phyloP scores from a whole-genome alignment of 2,329 filamentous ascomycete genomes.

The Hypoxylon sp. region DNA sequence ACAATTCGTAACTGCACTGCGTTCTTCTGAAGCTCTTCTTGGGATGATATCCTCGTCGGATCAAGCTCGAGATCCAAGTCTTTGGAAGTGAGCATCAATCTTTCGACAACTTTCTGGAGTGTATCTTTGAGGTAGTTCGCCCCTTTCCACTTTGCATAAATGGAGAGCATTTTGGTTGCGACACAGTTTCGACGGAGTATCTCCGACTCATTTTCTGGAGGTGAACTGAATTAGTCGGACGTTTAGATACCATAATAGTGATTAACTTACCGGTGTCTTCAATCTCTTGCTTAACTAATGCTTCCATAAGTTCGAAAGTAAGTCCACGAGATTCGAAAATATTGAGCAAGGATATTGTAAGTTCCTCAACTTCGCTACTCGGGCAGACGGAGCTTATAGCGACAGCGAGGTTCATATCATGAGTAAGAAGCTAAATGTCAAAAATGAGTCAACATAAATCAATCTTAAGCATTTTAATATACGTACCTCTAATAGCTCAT shows the following conservation, averaged over 20 bases:
- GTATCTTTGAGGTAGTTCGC: slow-evolving; percentile 73
- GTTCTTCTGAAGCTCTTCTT: slow-evolving; percentile 76
- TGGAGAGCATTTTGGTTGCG: slow-evolving; percentile 79
- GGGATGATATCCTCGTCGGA: slow-evolving; percentile 71
- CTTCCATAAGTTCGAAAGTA: slow-evolving; percentile 74
- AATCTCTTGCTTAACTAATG: slow-evolving; percentile 77
- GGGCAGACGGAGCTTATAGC: slow-evolving; percentile 77
- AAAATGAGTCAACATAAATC: slow-evolving; percentile 22
- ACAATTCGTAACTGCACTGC: slow-evolving; percentile 76
- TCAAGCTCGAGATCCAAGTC: slow-evolving; percentile 78
- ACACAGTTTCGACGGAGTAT: slow-evolving; percentile 77
- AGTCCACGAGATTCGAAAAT: slow-evolving; percentile 78
- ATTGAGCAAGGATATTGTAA: slow-evolving; percentile 76
- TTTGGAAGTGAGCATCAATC: slow-evolving; percentile 76
- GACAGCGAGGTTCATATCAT: slow-evolving; percentile 73
- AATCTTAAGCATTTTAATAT: slow-evolving; percentile 7
- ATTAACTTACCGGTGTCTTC: slow-evolving; percentile 70
- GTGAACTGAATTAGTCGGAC: slow-evolving; percentile 11
- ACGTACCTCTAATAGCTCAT: slow-evolving; percentile 72
- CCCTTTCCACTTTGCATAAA: slow-evolving; percentile 81
- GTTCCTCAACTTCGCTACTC: slow-evolving; percentile 77
- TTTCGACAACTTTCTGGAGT: slow-evolving; percentile 76
- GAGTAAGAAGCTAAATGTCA: slow-evolving; percentile 67
- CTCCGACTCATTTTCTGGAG: slow-evolving; percentile 75
- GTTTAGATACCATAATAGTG: not conserved